Conservation (phyloP, 345 rosid species). For the Arabidopsis arenosa region DNA sequence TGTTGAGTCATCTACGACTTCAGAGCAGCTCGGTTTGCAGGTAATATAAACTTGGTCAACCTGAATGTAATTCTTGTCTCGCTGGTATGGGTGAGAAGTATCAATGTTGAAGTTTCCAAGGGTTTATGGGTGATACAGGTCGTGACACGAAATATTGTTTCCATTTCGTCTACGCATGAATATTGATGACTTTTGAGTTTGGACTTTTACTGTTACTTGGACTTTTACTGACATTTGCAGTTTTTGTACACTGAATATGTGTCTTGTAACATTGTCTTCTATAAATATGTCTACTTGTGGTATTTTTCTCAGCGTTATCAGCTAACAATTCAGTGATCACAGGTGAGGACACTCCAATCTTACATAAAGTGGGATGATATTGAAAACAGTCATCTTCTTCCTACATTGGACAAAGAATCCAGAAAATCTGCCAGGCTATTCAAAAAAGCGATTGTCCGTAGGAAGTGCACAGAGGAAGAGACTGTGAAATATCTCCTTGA, state of each 20-base stretch:
- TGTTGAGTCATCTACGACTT: slow-evolving; percentile 79
- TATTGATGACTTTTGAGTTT: slow-evolving; percentile 23
- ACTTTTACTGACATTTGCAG: slow-evolving; percentile 13
- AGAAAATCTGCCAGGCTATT: slow-evolving; percentile 78
- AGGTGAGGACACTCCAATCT: slow-evolving; percentile 91
- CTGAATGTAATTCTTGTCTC: slow-evolving; percentile 20
- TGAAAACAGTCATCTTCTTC: slow-evolving; percentile 65
- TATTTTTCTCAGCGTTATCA: slow-evolving; percentile 21
- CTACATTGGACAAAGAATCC: slow-evolving; percentile 69
- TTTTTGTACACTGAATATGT: slow-evolving; percentile 4
- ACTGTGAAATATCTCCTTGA: slow-evolving; percentile 87
- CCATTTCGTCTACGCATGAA: slow-evolving; percentile 22
- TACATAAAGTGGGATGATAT: slow-evolving; percentile 89
- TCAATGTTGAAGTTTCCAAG: slow-evolving; percentile 10
- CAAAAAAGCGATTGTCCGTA: slow-evolving; percentile 83
- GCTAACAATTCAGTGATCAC: slow-evolving; percentile 43
- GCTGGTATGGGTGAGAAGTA: slow-evolving; percentile 13
- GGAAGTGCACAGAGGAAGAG: slow-evolving; percentile 66
- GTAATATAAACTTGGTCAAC: slow-evolving; percentile 46
- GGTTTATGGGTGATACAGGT: not conserved
- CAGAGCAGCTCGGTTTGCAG: slow-evolving; percentile 91
- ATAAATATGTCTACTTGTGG: slow-evolving; percentile 31
- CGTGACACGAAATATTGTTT: slow-evolving; percentile 22
- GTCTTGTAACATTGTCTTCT: slow-evolving; percentile 16
- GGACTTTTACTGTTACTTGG: slow-evolving; percentile 16